Evolutionary conservation across 768 basidiomycete species (phyloP).

Genomic region (Pseudohyphozyma bogoriensis): DNA sequence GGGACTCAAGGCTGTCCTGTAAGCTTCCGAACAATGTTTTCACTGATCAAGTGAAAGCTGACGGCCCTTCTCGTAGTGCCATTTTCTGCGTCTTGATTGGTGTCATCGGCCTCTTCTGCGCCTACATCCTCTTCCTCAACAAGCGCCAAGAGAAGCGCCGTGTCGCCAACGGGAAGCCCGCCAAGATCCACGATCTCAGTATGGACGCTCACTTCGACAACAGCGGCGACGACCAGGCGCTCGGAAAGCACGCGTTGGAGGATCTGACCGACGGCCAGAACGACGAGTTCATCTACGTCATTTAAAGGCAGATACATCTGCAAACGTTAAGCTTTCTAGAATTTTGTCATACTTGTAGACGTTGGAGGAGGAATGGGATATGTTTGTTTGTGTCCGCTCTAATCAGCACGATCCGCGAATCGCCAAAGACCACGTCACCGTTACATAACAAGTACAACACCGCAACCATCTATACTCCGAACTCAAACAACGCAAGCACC

Average conservation of each 20-base stretch:
- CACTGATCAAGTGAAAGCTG: not conserved
- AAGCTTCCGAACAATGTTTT: not conserved
- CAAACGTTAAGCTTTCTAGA: too few species aligned
- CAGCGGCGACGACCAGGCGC: not conserved
- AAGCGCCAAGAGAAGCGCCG: conserved; percentile 32
- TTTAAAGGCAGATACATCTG: not conserved
- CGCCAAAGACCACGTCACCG: too few species aligned
- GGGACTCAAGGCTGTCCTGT: not conserved
- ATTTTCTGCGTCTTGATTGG: conserved; percentile 32
- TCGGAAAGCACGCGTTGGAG: not conserved
- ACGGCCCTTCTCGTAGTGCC: not conserved
- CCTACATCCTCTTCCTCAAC: conserved; percentile 32
- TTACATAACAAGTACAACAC: too few species aligned
- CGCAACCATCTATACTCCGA: conserved; percentile 1
- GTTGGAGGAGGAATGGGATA: too few species aligned
- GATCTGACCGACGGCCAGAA: not conserved
- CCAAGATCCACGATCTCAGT: conserved; percentile 18
- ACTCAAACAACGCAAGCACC: conserved; percentile 78
- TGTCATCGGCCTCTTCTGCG: conserved; percentile 29
- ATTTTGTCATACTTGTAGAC: too few species aligned
- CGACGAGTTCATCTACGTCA: not conserved
- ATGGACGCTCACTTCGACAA: not conserved
- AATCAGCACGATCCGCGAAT: too few species aligned
- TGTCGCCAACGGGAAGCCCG: conserved; percentile 35
- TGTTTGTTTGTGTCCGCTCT: too few species aligned